Percentiles rank a stretch among this genome's conserved stretches.
Evolutionary conservation across 139 green algal species (phyloP).

Genomic region (Pseudopediastrum boryanum): DNA sequence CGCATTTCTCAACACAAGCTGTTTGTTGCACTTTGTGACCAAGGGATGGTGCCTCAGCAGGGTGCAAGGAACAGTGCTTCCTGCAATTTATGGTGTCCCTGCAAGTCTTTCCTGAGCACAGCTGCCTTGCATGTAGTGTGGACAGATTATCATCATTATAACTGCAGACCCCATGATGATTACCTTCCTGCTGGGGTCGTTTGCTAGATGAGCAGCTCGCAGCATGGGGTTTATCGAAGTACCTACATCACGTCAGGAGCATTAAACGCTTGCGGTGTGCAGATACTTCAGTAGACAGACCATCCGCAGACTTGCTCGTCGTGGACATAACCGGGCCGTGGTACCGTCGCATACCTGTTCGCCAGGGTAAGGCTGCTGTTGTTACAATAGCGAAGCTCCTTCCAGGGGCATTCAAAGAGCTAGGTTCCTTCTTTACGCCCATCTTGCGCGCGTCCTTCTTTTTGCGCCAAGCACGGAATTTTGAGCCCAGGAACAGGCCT

Average conservation of each 20-base stretch:
- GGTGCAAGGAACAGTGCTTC: too few relatives aligned
- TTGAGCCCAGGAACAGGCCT: too few relatives aligned
- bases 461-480: too few relatives aligned
- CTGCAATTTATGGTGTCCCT: too few relatives aligned
- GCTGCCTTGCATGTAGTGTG: too few relatives aligned
- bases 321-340: background rate
- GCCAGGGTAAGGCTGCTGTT: constrained; percentile 92
- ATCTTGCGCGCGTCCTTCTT: background rate
- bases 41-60: too few relatives aligned
- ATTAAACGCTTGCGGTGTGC: too few relatives aligned
- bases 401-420: constrained; percentile 55
- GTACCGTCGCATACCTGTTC: constrained; percentile 66
- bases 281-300: background rate
- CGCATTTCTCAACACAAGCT: too few relatives aligned
- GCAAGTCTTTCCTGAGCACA: too few relatives aligned
- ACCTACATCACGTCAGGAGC: constrained; percentile 33
- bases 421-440: background rate
- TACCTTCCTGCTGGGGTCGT: constrained; percentile 28
- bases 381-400: constrained; percentile 88
- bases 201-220: constrained; percentile 86
- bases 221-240: constrained; percentile 95
- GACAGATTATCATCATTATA: background rate
- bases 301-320: background rate
- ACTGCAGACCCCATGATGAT: background rate
- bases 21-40: too few relatives aligned